Conservation (phyloP, 495 filamentous ascomycete species). For the Xylaria telfairii region DNA sequence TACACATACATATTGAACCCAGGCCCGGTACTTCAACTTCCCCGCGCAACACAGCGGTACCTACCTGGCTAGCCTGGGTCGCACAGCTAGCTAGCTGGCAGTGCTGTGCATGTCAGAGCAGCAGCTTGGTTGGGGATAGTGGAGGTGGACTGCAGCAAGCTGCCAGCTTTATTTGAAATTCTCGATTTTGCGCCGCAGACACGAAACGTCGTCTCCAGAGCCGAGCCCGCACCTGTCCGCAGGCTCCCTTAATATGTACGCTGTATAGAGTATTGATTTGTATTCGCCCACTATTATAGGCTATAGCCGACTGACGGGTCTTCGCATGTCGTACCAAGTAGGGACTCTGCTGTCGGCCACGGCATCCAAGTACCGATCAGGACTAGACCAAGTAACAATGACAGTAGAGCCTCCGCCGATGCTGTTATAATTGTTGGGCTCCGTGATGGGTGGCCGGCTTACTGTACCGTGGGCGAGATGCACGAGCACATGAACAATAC, state of each 20-base stretch:
- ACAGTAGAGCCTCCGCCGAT: background rate
- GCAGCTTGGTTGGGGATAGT: constrained; percentile 4
- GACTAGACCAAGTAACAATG: background rate
- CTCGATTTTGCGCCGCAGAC: constrained; percentile 1
- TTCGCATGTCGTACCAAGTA: background rate
- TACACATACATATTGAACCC: no score
- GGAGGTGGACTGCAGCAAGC: background rate
- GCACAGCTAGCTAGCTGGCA: background rate
- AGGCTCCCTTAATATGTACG: background rate
- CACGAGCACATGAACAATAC: background rate
- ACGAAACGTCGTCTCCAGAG: constrained; percentile 9
- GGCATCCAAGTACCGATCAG: background rate
- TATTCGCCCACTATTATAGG: constrained; percentile 8
- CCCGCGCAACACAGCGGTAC: background rate
- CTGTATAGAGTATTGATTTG: constrained; percentile 14
- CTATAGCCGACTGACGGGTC: background rate
- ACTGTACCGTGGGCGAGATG: constrained; percentile 6
- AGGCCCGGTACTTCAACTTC: background rate
- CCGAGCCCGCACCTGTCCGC: constrained; percentile 22
- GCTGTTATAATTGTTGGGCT: background rate
- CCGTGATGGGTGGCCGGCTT: constrained; percentile 4
- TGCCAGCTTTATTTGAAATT: constrained; percentile 22
- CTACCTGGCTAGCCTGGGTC: background rate
- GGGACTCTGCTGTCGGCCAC: no score
- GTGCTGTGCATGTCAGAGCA: constrained; percentile 1